phyloP scores from a whole-genome alignment of 2,329 filamentous ascomycete genomes.

The Aspergillus viridinutans region DNA sequence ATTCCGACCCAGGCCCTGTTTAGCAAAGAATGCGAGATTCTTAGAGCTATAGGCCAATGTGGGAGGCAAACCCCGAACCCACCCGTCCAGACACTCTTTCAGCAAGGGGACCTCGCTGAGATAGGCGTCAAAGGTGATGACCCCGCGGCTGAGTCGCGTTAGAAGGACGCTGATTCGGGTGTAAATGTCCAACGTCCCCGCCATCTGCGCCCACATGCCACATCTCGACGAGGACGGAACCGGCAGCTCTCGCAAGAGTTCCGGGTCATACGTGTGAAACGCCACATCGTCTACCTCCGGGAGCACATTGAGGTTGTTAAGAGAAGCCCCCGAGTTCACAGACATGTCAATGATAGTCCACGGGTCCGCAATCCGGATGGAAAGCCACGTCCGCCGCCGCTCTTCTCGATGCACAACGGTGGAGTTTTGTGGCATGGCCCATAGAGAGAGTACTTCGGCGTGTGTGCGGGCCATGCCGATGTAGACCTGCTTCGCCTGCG shows the following conservation, averaged over 20 bases:
- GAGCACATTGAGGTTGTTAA: neutral
- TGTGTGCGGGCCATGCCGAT: slow-evolving; percentile 18
- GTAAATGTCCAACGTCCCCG: slow-evolving; percentile 14
- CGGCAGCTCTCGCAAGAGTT: slow-evolving; percentile 1
- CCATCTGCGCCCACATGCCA: slow-evolving; percentile 21
- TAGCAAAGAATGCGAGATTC: slow-evolving; percentile 12
- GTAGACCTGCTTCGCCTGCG: slow-evolving; percentile 18
- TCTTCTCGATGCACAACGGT: slow-evolving; percentile 11
- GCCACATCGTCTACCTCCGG: slow-evolving; percentile 17
- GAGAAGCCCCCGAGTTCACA: slow-evolving; percentile 10
- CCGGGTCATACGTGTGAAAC: slow-evolving; percentile 10
- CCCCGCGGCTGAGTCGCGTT: slow-evolving; percentile 11
- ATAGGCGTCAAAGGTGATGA: slow-evolving; percentile 15
- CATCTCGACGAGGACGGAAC: slow-evolving; percentile 3
- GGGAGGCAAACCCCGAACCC: slow-evolving; percentile 11
- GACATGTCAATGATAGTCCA: slow-evolving; percentile 19
- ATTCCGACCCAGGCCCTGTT: slow-evolving; percentile 13
- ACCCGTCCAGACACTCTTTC: slow-evolving; percentile 11
- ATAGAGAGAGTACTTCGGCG: slow-evolving; percentile 12
- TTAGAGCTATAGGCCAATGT: slow-evolving; percentile 9
- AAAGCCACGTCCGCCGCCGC: slow-evolving; percentile 17
- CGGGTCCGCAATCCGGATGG: slow-evolving; percentile 15
- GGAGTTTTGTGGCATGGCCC: neutral
- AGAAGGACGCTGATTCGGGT: slow-evolving; percentile 14
- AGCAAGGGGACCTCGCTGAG: slow-evolving; percentile 8